Conservation (phyloP, 805 yeast species). For the Yarrowia bubula region DNA sequence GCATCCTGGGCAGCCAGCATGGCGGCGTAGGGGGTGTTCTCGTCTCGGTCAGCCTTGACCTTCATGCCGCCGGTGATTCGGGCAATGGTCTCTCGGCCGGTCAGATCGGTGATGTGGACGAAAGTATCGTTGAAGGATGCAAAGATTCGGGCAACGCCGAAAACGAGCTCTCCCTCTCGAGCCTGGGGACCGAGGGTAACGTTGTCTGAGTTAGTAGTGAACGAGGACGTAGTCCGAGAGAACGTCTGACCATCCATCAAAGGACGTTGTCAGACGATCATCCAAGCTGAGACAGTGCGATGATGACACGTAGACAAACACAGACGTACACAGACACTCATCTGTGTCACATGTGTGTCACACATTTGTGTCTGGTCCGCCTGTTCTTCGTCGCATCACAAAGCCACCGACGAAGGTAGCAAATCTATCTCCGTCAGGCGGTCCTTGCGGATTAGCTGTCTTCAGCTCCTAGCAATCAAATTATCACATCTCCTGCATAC, state of each 20-base stretch:
- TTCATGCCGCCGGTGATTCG: slow-evolving; percentile 99
- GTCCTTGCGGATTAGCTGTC: slow-evolving; percentile 27
- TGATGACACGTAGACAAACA: too few relatives aligned
- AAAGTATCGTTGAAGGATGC: slow-evolving; percentile 99
- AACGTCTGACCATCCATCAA: too few relatives aligned
- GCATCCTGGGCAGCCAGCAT: slow-evolving; percentile 99
- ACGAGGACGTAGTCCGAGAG: neutral
- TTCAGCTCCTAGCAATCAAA: slow-evolving; percentile 27
- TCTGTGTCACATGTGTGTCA: too few relatives aligned
- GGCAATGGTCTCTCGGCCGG: slow-evolving; percentile 99
- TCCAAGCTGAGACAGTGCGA: too few relatives aligned
- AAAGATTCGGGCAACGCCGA: slow-evolving; percentile 99
- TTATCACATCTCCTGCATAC: slow-evolving; percentile 28
- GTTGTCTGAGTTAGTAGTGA: slow-evolving; percentile 39
- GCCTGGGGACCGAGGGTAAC: slow-evolving; percentile 74
- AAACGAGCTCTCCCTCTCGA: slow-evolving; percentile 97
- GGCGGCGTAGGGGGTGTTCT: slow-evolving; percentile 99
- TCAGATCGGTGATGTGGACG: slow-evolving; percentile 98
- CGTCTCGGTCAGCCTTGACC: slow-evolving; percentile 99
- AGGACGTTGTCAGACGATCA: too few relatives aligned
- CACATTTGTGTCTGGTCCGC: too few relatives aligned
- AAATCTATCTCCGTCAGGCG: slow-evolving; percentile 26
- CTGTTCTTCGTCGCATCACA: neutral
- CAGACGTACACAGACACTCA: too few relatives aligned
- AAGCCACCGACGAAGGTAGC: slow-evolving; percentile 25